Conservation (phyloP, 495 filamentous ascomycete species). For the Zalerion maritima region DNA sequence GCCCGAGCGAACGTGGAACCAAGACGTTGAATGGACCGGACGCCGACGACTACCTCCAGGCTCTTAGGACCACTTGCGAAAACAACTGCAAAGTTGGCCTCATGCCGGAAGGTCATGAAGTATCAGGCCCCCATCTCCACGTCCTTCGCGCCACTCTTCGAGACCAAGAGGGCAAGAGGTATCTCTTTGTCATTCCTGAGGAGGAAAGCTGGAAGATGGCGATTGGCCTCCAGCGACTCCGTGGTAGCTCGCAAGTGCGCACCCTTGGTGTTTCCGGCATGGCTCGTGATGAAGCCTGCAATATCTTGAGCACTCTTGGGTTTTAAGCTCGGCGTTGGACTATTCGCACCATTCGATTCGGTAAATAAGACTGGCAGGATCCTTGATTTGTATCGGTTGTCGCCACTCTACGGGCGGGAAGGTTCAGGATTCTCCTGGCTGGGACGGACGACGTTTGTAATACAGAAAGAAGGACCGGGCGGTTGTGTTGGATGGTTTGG, state of each 20-base stretch:
- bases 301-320: conserved; percentile 45
- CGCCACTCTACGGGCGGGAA: no score
- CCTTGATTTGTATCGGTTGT: no score
- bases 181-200: conserved; percentile 68
- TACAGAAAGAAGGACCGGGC: no score
- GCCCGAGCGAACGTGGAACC: no score
- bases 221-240: conserved; percentile 58
- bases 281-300: conserved; percentile 42
- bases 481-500: no score
- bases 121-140: conserved; percentile 37
- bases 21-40: conserved; percentile 41
- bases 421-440: no score
- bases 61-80: conserved; percentile 46
- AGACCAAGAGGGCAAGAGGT: conserved; percentile 71
- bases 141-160: conserved; percentile 68
- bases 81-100: conserved; percentile 38
- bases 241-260: conserved; percentile 53
- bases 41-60: conserved; percentile 42
- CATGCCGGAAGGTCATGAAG: not conserved
- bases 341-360: no score
- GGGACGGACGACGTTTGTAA: no score
- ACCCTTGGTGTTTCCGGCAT: conserved; percentile 50
- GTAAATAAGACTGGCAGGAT: no score
- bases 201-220: conserved; percentile 90
- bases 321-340: no score